These are phyloP conservation scores for Pulicaria dysenterica DNA, from an alignment of 129 eudicot species.

Conservation along the genomic window DNA sequence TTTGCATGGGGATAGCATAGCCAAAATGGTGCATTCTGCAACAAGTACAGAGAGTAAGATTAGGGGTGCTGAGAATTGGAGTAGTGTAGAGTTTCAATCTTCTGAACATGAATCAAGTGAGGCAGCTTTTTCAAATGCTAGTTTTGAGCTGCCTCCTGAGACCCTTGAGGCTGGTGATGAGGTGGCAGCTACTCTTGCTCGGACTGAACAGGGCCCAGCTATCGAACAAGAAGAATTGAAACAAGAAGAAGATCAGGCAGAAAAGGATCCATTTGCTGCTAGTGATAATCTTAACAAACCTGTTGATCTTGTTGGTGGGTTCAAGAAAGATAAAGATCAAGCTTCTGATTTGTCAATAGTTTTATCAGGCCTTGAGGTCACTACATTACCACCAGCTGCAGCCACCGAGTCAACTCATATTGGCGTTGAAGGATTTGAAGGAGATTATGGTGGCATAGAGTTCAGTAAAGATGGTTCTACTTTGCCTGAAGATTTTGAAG, in stretches of 20 bases:
- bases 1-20: slow-evolving; percentile 86
- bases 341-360: slow-evolving; percentile 70
- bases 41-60: slow-evolving; percentile 80
- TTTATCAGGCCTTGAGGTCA: slow-evolving; percentile 88
- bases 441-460: slow-evolving; percentile 96
- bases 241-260: slow-evolving; percentile 58
- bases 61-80: slow-evolving; percentile 89
- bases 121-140: slow-evolving; percentile 50
- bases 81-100: slow-evolving; percentile 46
- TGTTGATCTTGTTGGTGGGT: slow-evolving; percentile 81
- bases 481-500: slow-evolving; percentile 86
- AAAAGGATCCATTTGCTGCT: slow-evolving; percentile 95
- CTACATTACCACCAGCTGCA: slow-evolving; percentile 90
- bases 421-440: slow-evolving; percentile 98
- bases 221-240: slow-evolving; percentile 50
- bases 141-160: slow-evolving; percentile 84
- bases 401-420: slow-evolving; percentile 95
- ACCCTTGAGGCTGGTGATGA: slow-evolving; percentile 95
- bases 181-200: slow-evolving; percentile 58
- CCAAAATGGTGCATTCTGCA: slow-evolving; percentile 96
- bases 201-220: slow-evolving; percentile 43
- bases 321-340: slow-evolving; percentile 81
- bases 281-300: slow-evolving; percentile 84
- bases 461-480: slow-evolving; percentile 82
- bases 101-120: slow-evolving; percentile 76